Conservation (phyloP, 2,329 filamentous ascomycete species). For the Polychaeton citri region DNA sequence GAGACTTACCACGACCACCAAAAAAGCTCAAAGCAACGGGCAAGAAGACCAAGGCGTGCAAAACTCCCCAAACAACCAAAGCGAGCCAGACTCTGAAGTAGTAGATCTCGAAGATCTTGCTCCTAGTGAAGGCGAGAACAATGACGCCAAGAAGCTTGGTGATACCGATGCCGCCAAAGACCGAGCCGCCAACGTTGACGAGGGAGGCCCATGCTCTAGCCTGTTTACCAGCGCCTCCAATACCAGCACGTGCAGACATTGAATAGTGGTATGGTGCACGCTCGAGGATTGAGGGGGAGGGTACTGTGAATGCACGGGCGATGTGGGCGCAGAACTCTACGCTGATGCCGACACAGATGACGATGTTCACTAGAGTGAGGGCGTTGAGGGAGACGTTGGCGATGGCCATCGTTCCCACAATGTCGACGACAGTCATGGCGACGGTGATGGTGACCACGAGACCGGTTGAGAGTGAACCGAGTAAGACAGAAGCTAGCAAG, state of each 20-base stretch:
- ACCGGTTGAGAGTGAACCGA: constrained; percentile 74
- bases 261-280: constrained; percentile 57
- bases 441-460: constrained; percentile 76
- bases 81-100: constrained; percentile 97
- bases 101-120: constrained; percentile 99
- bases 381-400: constrained; percentile 85
- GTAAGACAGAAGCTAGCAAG: constrained; percentile 60
- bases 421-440: constrained; percentile 84
- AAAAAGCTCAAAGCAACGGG: constrained; percentile 77
- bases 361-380: constrained; percentile 85
- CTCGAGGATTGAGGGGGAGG: constrained; percentile 68
- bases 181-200: constrained; percentile 86
- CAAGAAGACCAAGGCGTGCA: constrained; percentile 80
- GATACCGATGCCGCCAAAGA: constrained; percentile 91
- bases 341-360: constrained; percentile 92
- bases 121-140: constrained; percentile 85
- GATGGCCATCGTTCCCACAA: constrained; percentile 88
- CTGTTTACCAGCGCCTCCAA: constrained; percentile 49
- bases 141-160: constrained; percentile 88
- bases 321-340: constrained; percentile 98
- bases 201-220: constrained; percentile 84
- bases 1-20: constrained; percentile 60
- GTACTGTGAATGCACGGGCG: constrained; percentile 90
- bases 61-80: constrained; percentile 75
- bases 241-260: neutral